phyloP scores from a whole-genome alignment of 441 rosid genomes.

The Theobroma grandiflorum region DNA sequence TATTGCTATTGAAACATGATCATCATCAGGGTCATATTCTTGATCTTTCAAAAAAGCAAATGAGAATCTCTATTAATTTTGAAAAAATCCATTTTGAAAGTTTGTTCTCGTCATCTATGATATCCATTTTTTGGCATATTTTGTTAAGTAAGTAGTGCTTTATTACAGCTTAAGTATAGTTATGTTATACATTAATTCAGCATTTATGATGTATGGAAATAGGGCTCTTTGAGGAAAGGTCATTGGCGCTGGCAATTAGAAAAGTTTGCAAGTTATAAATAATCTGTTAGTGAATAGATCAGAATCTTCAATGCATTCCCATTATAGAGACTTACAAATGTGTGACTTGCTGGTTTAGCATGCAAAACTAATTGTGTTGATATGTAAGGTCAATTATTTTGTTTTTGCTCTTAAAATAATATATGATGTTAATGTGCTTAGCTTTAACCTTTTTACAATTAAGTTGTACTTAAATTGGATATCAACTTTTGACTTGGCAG shows the following conservation, averaged over 20 bases:
- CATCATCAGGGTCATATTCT: no score
- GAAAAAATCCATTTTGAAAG: no score
- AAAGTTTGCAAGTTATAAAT: background rate
- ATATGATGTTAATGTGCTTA: background rate
- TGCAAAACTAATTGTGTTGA: background rate
- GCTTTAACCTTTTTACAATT: no score
- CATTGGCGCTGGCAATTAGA: background rate
- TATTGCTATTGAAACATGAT: no score
- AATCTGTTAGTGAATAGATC: background rate
- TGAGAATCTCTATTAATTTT: no score
- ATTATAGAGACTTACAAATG: background rate
- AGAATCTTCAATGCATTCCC: constrained; percentile 2
- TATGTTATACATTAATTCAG: background rate
- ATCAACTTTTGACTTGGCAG: no score
- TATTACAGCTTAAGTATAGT: background rate
- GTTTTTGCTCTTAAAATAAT: background rate
- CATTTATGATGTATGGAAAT: constrained; percentile 9
- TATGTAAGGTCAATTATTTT: background rate
- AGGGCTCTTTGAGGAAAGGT: background rate
- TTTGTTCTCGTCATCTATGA: no score
- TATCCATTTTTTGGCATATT: background rate
- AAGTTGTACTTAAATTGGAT: no score
- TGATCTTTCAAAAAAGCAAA: no score
- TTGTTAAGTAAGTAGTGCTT: background rate
- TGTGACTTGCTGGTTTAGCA: background rate